Conservation (phyloP, 352 stramenopile genomes). For the Globisporangium paddicum region DNA sequence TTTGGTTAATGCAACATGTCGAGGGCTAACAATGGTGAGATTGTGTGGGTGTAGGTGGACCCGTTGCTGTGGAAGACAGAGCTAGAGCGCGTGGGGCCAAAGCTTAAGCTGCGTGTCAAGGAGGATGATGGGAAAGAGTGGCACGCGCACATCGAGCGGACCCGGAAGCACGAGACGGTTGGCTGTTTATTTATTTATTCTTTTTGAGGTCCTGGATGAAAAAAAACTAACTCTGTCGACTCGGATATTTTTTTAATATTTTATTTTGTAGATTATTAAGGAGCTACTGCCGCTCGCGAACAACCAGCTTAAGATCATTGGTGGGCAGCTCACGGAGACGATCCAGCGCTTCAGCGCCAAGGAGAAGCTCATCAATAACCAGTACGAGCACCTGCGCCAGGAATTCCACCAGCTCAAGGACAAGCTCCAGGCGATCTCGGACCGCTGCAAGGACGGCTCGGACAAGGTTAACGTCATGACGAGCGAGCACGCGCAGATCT, state of each 20-base stretch:
- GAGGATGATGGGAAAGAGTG: conserved; percentile 71
- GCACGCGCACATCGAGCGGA: conserved; percentile 76
- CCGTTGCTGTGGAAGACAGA: conserved; percentile 82
- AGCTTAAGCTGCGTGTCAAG: conserved; percentile 56
- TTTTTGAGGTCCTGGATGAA: not conserved
- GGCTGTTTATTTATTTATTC: not conserved
- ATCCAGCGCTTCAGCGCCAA: conserved; percentile 58
- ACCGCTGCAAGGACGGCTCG: conserved; percentile 59
- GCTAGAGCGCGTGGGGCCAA: conserved; percentile 72
- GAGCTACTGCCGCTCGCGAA: conserved; percentile 52
- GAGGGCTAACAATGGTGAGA: not conserved
- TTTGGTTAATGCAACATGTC: no score
- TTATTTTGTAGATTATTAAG: conserved; percentile 46
- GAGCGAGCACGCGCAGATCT: conserved; percentile 62
- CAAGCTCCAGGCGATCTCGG: conserved; percentile 49
- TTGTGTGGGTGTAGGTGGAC: conserved; percentile 31
- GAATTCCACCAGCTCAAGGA: conserved; percentile 67
- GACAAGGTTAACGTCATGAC: conserved; percentile 78
- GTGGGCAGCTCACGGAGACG: conserved; percentile 48
- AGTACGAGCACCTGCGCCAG: conserved; percentile 64
- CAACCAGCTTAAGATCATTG: conserved; percentile 59
- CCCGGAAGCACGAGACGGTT: conserved; percentile 62
- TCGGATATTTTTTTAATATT: conserved; percentile 6
- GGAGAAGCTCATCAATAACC: conserved; percentile 79
- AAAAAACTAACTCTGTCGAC: not conserved